These are phyloP conservation scores for Aspergillus transmontanensis DNA, from an alignment of 2,329 filamentous ascomycete species.

Conservation along the genomic window DNA sequence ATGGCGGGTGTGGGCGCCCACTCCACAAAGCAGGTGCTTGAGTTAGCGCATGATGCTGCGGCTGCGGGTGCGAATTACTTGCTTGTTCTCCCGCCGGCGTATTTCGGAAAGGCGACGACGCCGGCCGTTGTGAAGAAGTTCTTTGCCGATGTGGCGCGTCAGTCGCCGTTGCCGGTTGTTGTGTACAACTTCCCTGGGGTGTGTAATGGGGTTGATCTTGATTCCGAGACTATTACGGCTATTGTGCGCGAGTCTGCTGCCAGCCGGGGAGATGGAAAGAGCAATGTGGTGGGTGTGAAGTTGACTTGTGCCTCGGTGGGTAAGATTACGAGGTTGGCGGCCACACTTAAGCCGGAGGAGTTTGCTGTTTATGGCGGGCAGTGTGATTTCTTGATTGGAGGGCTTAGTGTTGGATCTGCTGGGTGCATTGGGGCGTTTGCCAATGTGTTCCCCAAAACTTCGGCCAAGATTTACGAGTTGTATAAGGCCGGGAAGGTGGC, in stretches of 20 bases:
- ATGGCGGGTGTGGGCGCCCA: slow-evolving; percentile 67
- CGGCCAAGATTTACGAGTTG: slow-evolving; percentile 62
- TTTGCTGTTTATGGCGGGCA: slow-evolving; percentile 74
- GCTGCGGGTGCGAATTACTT: slow-evolving; percentile 64
- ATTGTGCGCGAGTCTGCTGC: slow-evolving; percentile 52
- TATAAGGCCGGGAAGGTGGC: slow-evolving; percentile 59
- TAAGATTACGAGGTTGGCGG: slow-evolving; percentile 61
- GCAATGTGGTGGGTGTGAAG: slow-evolving; percentile 66
- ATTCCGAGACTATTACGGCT: slow-evolving; percentile 62
- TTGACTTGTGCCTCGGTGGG: slow-evolving; percentile 66
- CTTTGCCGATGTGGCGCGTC: slow-evolving; percentile 59
- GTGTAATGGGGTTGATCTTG: slow-evolving; percentile 68
- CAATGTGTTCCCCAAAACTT: slow-evolving; percentile 59
- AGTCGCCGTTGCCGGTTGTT: slow-evolving; percentile 59
- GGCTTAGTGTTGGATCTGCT: slow-evolving; percentile 54
- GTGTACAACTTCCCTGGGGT: slow-evolving; percentile 72
- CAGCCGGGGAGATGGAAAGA: slow-evolving; percentile 35
- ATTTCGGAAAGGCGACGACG: slow-evolving; percentile 66
- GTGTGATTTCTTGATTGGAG: slow-evolving; percentile 67
- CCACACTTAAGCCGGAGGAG: slow-evolving; percentile 53
- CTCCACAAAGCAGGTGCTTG: slow-evolving; percentile 64
- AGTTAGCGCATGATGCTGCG: slow-evolving; percentile 61
- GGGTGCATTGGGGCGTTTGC: slow-evolving; percentile 62
- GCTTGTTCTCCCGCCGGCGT: slow-evolving; percentile 64
- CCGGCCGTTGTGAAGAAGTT: slow-evolving; percentile 61